Evolutionary conservation across 768 basidiomycete species (phyloP).

Genomic region (Boletus fagicola): DNA sequence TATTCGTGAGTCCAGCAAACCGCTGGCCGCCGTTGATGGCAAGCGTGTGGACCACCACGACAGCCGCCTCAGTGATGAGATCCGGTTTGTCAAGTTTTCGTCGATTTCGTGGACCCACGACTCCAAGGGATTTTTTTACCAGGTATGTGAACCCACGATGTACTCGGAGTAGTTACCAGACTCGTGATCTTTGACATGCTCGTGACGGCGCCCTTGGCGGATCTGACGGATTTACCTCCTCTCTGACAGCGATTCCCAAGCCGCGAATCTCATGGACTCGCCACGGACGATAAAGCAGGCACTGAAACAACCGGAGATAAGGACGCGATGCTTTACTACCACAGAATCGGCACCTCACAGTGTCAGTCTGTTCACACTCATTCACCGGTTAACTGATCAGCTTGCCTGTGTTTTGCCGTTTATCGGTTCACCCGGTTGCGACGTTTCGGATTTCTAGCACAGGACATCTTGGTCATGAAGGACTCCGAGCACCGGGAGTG

Average conservation of each 20-base stretch:
- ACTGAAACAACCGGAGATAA: constrained; percentile 61
- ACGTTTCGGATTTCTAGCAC: constrained; percentile 41
- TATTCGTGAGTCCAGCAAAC: constrained; percentile 59
- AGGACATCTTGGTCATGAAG: constrained; percentile 65
- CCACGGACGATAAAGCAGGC: constrained; percentile 49
- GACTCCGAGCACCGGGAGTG: constrained; percentile 63
- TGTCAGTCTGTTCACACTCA: constrained; percentile 37
- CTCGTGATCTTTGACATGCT: not conserved
- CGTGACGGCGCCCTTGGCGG: not conserved
- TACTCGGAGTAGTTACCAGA: not conserved
- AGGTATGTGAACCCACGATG: constrained; percentile 36
- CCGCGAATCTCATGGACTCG: constrained; percentile 43
- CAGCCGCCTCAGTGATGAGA: constrained; percentile 58
- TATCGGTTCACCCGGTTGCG: not conserved
- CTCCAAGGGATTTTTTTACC: constrained; percentile 83
- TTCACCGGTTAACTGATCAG: constrained; percentile 9
- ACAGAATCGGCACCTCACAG: constrained; percentile 68
- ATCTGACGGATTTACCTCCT: constrained; percentile 4
- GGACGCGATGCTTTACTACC: constrained; percentile 77
- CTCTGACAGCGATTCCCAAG: constrained; percentile 53
- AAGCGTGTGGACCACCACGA: constrained; percentile 44
- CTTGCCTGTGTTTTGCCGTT: not conserved
- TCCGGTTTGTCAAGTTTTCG: constrained; percentile 78
- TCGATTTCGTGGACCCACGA: constrained; percentile 72
- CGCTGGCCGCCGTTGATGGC: constrained; percentile 45